Evolutionary conservation across 2,329 filamentous ascomycete species (phyloP).

Genomic region (Paecilomyces sp.): DNA sequence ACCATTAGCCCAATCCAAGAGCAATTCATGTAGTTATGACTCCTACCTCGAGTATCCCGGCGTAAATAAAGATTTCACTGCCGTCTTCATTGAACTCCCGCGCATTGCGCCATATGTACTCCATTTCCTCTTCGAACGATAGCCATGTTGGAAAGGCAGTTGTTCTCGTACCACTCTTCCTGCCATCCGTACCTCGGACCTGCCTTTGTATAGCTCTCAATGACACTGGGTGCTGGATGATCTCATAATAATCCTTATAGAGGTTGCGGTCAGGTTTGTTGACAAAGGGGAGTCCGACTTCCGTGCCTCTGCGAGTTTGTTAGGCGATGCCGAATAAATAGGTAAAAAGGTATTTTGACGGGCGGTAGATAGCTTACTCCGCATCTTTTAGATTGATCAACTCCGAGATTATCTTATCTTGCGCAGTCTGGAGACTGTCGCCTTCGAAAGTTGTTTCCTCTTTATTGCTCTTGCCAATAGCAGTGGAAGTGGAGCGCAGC

Average conservation of each 20-base stretch:
- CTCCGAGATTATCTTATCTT: slow-evolving; percentile 76
- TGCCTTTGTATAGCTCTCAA: slow-evolving; percentile 70
- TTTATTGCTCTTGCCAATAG: slow-evolving; percentile 45
- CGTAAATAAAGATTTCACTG: slow-evolving; percentile 72
- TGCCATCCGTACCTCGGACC: slow-evolving; percentile 64
- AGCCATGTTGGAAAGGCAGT: slow-evolving; percentile 78
- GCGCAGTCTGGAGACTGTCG: slow-evolving; percentile 73
- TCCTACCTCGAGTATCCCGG: slow-evolving; percentile 69
- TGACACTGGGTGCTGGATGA: slow-evolving; percentile 75
- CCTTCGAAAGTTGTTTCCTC: slow-evolving; percentile 60
- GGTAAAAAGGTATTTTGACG: neutral
- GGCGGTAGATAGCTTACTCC: slow-evolving; percentile 33
- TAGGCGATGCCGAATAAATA: slow-evolving; percentile 9
- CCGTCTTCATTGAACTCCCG: slow-evolving; percentile 87
- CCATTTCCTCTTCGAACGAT: slow-evolving; percentile 70
- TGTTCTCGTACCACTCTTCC: slow-evolving; percentile 50
- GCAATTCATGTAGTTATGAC: slow-evolving; percentile 4
- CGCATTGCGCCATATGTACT: slow-evolving; percentile 80
- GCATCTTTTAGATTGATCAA: slow-evolving; percentile 36
- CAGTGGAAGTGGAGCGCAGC: slow-evolving; percentile 12
- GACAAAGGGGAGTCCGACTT: slow-evolving; percentile 67
- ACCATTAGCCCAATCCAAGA: slow-evolving; percentile 7
- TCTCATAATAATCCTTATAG: slow-evolving; percentile 72
- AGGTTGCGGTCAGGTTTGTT: slow-evolving; percentile 68
- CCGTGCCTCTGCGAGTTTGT: slow-evolving; percentile 46